phyloP scores from a whole-genome alignment of 345 rosid species.

The Garcia nutans region DNA sequence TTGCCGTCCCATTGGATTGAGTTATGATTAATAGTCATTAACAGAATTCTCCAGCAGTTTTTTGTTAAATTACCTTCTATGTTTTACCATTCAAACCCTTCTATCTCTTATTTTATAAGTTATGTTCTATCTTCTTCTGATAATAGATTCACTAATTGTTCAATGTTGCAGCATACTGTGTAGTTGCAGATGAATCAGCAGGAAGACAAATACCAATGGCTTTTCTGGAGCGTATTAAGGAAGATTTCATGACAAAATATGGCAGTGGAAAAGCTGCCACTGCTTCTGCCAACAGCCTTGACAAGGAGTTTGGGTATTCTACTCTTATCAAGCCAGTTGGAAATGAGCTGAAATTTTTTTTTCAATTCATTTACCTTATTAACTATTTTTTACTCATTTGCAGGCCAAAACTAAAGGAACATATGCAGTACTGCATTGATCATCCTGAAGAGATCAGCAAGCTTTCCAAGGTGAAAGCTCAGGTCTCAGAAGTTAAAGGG shows the following conservation, averaged over 20 bases:
- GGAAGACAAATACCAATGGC: conserved; percentile 27
- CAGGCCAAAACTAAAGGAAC: conserved; percentile 85
- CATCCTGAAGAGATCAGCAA: conserved; percentile 96
- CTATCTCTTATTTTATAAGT: not conserved
- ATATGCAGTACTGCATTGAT: conserved; percentile 87
- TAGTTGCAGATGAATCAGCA: conserved; percentile 25
- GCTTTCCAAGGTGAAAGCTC: conserved; percentile 92
- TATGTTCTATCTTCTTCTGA: not conserved
- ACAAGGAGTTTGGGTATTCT: conserved; percentile 31
- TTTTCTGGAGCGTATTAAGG: conserved; percentile 26
- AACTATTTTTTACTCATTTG: not conserved
- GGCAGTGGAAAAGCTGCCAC: conserved; percentile 23
- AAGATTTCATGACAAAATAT: conserved; percentile 18
- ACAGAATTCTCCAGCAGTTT: not conserved
- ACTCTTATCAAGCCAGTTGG: not conserved
- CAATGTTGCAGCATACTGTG: conserved; percentile 22
- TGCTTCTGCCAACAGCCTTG: conserved; percentile 23
- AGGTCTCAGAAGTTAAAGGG: conserved; percentile 94
- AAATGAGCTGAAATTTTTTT: not conserved
- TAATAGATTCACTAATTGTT: not conserved
- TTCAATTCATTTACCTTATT: not conserved
- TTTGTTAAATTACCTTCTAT: not conserved
- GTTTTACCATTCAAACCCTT: not conserved
- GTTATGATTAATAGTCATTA: no score
- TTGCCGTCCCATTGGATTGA: not conserved